Evolutionary conservation across 2,329 filamentous ascomycete species (phyloP).

Genomic region (Diaporthe sp.): DNA sequence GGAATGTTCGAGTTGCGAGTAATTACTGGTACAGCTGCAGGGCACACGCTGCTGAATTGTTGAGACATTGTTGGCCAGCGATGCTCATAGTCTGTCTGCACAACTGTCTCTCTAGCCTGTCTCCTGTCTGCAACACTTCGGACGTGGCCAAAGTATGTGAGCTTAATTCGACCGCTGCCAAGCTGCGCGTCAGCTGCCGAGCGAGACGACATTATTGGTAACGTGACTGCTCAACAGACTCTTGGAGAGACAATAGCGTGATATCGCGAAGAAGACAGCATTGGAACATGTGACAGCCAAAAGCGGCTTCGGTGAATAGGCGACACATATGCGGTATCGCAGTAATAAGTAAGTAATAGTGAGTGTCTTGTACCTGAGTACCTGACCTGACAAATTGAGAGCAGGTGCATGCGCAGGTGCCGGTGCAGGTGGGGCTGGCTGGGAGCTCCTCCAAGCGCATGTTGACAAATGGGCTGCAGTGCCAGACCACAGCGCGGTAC

Average conservation of each 20-base stretch:
- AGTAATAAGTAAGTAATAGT: not conserved
- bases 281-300: constrained; percentile 15
- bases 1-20: constrained; percentile 19
- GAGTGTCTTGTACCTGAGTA: not conserved
- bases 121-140: no score
- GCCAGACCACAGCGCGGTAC: not conserved
- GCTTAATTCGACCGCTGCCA: constrained; percentile 20
- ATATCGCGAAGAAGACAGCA: not conserved
- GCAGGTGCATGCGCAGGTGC: not conserved
- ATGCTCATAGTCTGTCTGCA: not conserved
- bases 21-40: constrained; percentile 13
- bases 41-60: not conserved
- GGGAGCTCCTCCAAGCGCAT: constrained; percentile 11
- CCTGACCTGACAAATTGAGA: constrained; percentile 22
- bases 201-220: not conserved
- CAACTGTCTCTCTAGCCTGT: not conserved
- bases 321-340: constrained; percentile 16
- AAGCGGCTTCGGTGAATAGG: constrained; percentile 17
- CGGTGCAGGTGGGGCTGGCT: not conserved
- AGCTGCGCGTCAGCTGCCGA: not conserved
- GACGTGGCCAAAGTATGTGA: not conserved
- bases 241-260: not conserved
- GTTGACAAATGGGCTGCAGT: constrained; percentile 15
- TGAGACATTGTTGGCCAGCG: constrained; percentile 3
- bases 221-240: not conserved